These are phyloP conservation scores for Aspergillus carbonarius DNA, from an alignment of 2,329 filamentous ascomycete genomes.

Conservation along the genomic window DNA sequence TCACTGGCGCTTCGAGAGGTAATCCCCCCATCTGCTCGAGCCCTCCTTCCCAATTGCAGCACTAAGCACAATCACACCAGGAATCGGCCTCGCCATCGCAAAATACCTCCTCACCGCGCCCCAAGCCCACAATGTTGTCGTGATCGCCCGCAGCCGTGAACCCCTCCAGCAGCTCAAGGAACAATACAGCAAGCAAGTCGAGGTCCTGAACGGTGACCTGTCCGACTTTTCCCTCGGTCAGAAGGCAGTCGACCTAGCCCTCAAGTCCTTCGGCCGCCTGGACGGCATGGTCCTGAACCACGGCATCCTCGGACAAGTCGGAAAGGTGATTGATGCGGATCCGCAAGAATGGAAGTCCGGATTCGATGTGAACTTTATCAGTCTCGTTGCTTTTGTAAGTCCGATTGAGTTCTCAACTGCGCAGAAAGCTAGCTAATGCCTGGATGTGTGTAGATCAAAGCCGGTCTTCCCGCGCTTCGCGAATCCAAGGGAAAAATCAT, in stretches of 20 bases:
- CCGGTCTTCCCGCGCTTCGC: conserved; percentile 33
- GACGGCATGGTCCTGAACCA: conserved; percentile 90
- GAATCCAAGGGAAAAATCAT: conserved; percentile 36
- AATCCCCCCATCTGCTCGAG: neutral
- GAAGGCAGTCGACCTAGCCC: conserved; percentile 64
- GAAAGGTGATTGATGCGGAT: conserved; percentile 65
- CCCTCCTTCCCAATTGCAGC: neutral
- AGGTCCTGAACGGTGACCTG: conserved; percentile 59
- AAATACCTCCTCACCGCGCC: conserved; percentile 57
- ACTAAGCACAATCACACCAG: conserved; percentile 34
- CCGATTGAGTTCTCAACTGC: conserved; percentile 1
- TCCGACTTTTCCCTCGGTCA: conserved; percentile 55
- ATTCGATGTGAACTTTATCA: conserved; percentile 87
- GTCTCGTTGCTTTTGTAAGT: conserved; percentile 71
- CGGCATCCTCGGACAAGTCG: conserved; percentile 73
- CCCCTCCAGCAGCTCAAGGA: conserved; percentile 55
- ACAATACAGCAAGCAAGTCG: conserved; percentile 55
- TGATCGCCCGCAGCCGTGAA: conserved; percentile 56
- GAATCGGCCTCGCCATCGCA: conserved; percentile 62
- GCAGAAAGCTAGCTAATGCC: neutral
- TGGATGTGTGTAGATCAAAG: conserved; percentile 24
- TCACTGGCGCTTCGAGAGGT: conserved; percentile 67
- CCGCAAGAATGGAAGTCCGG: conserved; percentile 70
- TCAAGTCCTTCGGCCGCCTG: conserved; percentile 67
- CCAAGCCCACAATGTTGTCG: conserved; percentile 56